Percentiles rank a stretch among this genome's conserved stretches.
phyloP scores from a whole-genome alignment of 176 grass and related monocot genomes.

The Alloteropsis semialata region DNA sequence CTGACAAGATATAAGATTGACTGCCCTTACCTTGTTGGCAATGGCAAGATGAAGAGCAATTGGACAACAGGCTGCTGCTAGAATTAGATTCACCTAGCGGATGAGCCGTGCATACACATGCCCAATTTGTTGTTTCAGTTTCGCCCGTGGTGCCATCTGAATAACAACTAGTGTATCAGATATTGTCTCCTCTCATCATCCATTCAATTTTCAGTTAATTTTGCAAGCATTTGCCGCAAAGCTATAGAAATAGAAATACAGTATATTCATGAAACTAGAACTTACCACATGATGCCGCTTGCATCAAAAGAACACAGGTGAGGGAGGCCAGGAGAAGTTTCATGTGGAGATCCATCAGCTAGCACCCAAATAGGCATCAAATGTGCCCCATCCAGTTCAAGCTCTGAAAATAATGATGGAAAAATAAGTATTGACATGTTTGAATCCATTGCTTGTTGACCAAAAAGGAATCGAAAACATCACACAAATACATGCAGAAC shows the following conservation, averaged over 20 bases:
- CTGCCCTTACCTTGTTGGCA: slow-evolving; percentile 57
- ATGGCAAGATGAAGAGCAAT: slow-evolving; percentile 74
- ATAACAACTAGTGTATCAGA: not conserved
- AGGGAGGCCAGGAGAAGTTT: slow-evolving; percentile 58
- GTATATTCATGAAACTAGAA: slow-evolving; percentile 17
- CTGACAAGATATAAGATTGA: not conserved
- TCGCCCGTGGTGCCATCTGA: slow-evolving; percentile 19
- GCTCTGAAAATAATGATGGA: slow-evolving; percentile 35
- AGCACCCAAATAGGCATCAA: slow-evolving; percentile 26
- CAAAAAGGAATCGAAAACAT: not conserved
- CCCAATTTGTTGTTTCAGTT: slow-evolving; percentile 51
- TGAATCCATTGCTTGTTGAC: not conserved
- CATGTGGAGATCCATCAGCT: slow-evolving; percentile 57
- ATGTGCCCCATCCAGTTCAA: slow-evolving; percentile 7
- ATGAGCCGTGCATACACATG: slow-evolving; percentile 60
- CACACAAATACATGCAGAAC: slow-evolving; percentile 28
- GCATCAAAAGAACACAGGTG: slow-evolving; percentile 39
- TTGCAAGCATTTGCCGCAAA: not conserved
- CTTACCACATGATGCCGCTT: slow-evolving; percentile 61
- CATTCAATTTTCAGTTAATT: slow-evolving; percentile 3
- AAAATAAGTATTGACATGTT: not conserved
- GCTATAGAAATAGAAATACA: slow-evolving; percentile 13
- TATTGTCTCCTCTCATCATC: not conserved
- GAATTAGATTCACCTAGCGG: slow-evolving; percentile 34
- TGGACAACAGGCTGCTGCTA: slow-evolving; percentile 40